Evolutionary conservation across 23 red algal species (phyloP).

Genomic region (Agarophyton chilense): DNA sequence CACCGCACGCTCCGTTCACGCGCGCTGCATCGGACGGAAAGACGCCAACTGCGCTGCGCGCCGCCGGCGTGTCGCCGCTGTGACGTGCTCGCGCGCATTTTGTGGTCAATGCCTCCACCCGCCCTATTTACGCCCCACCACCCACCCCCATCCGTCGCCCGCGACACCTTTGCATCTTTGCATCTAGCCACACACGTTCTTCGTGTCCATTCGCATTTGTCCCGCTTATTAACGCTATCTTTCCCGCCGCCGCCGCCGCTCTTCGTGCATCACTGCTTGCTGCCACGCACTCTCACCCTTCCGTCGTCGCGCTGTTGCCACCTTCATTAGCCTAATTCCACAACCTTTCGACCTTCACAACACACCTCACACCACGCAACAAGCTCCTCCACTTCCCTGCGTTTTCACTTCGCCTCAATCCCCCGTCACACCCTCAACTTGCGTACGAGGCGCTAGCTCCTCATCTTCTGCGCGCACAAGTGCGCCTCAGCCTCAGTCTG

Average conservation of each 20-base stretch:
- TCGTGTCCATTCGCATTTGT: neutral
- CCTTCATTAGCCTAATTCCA: too few relatives aligned
- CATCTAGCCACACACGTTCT: slow-evolving; percentile 55
- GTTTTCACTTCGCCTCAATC: neutral
- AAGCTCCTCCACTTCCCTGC: neutral
- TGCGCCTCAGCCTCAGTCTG: neutral
- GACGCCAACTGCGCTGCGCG: neutral
- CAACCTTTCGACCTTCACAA: neutral
- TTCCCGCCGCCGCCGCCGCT: neutral
- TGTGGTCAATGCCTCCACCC: neutral
- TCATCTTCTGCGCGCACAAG: neutral
- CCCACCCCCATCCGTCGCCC: too few relatives aligned
- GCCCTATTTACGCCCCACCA: neutral
- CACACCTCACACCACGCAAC: neutral
- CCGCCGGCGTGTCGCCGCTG: neutral
- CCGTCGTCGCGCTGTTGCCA: neutral
- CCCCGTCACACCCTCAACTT: neutral
- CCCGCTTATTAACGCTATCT: neutral
- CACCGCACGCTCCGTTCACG: neutral
- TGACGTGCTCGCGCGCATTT: slow-evolving; percentile 8
- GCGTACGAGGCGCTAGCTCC: neutral
- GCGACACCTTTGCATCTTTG: slow-evolving; percentile 46
- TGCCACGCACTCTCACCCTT: neutral
- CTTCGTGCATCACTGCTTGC: neutral
- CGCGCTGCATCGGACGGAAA: neutral